Base-by-base conservation (phyloP, 1,284 basidiomycete species). In the Lignosus rhinocerotis region DNA sequence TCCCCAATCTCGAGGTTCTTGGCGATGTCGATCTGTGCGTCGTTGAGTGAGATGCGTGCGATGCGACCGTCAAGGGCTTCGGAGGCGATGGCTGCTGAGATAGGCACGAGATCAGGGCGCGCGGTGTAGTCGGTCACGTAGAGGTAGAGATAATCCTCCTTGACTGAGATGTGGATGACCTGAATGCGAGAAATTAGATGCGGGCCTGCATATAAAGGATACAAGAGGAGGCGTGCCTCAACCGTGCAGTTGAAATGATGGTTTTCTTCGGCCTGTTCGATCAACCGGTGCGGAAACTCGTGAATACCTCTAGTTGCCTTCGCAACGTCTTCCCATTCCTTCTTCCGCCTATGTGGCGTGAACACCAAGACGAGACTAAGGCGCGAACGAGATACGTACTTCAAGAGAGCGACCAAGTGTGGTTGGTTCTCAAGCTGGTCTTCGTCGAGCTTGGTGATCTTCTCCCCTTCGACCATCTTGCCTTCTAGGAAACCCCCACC, bases 51-150 rank as follows among this genome's bases (percentile, higher is more conserved):
- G 43, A 91, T 77, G 55, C 78, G 83, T 56, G 88, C 67, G 36
- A 88, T 74, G n/a, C 73, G 73, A n/a, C 79, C 78, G 39, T 78
- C 71, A 7, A 85, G 74, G 2, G 62, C 59, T 0, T 49, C 34
- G 2, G 63, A 50, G 2, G 55, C 59, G 19, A 63, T 54, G 5
- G 69, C 62, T 16, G 69, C 65, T 11, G 64, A 56, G 11, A 69
- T 61, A 14, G 70, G 61, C 4, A 73, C 66, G 31, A 87, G 73
- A 50, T 80, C 72, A 7, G 74, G 60, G 54, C 85, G 80, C 6
- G 73, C 67, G 1, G 86, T 87, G 66, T 88, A 90, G 68, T 91
- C 88, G 8, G 88, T 89, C 21, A 87, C 81, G 65, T 80, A 86
- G 32, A 87, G 68, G 53, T 68, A 77, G 0, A 75, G 72, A 46